phyloP scores from a whole-genome alignment of 371 early-diverging fungal genomes.

The Lichtheimia hyalospora region DNA sequence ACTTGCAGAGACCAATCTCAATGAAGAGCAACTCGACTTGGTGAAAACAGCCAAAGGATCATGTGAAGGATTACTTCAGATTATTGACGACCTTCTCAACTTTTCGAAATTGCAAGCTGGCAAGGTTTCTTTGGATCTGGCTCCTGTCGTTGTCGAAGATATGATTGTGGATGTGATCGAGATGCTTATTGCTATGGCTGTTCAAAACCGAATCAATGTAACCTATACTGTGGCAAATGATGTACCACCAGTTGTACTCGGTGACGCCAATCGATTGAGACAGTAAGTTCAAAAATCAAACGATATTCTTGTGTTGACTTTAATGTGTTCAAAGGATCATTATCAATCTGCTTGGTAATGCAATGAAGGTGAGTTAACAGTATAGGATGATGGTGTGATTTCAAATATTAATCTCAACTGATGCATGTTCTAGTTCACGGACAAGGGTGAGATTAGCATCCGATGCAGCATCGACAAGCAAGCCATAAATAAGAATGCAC shows the following conservation, averaged over 20 bases:
- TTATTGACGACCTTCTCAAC: conserved; percentile 64
- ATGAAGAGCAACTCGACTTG: conserved; percentile 53
- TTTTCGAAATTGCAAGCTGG: conserved; percentile 66
- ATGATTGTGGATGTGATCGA: conserved; percentile 59
- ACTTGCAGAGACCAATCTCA: conserved; percentile 42
- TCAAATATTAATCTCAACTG: too few species aligned
- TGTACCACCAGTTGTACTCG: conserved; percentile 36
- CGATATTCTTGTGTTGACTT: background rate
- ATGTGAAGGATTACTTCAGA: conserved; percentile 55
- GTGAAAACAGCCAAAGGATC: conserved; percentile 61
- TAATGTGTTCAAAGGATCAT: conserved; percentile 19
- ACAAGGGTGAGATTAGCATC: conserved; percentile 34
- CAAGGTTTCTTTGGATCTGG: conserved; percentile 53
- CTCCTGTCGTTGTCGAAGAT: conserved; percentile 51
- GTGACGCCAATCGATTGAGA: conserved; percentile 48
- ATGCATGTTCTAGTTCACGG: background rate
- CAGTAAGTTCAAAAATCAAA: conserved; percentile 23
- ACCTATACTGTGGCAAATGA: conserved; percentile 41
- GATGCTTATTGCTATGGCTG: conserved; percentile 52
- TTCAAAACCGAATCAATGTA: conserved; percentile 49
- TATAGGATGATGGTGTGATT: background rate
- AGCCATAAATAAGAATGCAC: background rate
- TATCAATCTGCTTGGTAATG: conserved; percentile 41
- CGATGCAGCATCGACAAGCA: conserved; percentile 27
- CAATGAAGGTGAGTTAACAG: conserved; percentile 29